These are phyloP conservation scores for Glycyrrhiza uralensis DNA, from an alignment of 306 rosid species.

Conservation along the genomic window DNA sequence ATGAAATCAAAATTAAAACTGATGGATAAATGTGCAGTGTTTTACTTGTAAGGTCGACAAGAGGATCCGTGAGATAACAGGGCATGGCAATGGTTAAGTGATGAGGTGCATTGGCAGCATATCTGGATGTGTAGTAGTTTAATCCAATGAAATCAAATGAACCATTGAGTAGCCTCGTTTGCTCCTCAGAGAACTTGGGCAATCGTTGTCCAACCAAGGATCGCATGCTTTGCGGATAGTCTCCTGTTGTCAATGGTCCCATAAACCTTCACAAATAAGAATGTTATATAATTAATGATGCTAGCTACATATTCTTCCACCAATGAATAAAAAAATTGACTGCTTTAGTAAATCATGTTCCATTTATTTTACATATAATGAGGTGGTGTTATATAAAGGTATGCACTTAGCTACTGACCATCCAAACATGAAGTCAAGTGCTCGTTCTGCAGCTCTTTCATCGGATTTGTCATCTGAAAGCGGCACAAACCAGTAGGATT, in stretches of 20 bases:
- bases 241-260: slow-evolving; percentile 49
- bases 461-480: slow-evolving; percentile 26
- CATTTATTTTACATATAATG: background rate
- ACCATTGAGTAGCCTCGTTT: slow-evolving; percentile 29
- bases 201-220: slow-evolving; percentile 41
- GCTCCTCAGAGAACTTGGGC: slow-evolving; percentile 41
- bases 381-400: background rate
- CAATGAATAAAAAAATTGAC: no score
- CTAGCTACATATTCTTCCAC: no score
- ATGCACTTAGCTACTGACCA: slow-evolving; percentile 52
- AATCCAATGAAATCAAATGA: slow-evolving; percentile 69
- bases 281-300: no score
- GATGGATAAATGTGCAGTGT: background rate
- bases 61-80: slow-evolving; percentile 36
- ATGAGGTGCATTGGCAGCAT: slow-evolving; percentile 29
- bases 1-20: background rate
- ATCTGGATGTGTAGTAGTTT: slow-evolving; percentile 56
- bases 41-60: slow-evolving; percentile 35
- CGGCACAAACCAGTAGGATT: slow-evolving; percentile 48
- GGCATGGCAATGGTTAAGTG: background rate
- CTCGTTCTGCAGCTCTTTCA: slow-evolving; percentile 38
- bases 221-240: slow-evolving; percentile 56
- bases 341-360: slow-evolving; percentile 12
- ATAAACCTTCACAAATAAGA: no score
- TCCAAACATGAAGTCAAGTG: slow-evolving; percentile 63